Conservation (phyloP, 164 flowering plant species). For the Saururus chinensis region DNA sequence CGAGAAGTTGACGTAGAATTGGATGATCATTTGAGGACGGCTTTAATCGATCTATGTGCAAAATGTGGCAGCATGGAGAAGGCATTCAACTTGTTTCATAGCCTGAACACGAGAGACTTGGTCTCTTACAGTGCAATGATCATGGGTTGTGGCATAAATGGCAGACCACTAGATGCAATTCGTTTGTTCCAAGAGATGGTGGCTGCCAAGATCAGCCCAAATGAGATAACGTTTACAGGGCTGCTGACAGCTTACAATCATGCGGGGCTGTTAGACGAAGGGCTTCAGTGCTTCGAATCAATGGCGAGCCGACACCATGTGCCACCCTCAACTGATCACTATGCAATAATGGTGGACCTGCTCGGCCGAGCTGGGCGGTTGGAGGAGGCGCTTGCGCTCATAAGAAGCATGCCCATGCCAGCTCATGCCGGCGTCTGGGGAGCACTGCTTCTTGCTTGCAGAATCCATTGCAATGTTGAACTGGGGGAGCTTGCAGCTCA, state of each 20-base stretch:
- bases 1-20: constrained; percentile 20
- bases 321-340: constrained; percentile 30
- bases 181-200: constrained; percentile 33
- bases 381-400: constrained; percentile 25
- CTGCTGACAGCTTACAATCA: constrained; percentile 36
- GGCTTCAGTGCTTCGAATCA: constrained; percentile 22
- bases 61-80: constrained; percentile 38
- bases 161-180: constrained; percentile 25
- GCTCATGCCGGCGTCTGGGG: constrained; percentile 47
- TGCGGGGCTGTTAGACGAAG: constrained; percentile 42
- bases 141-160: constrained; percentile 40
- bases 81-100: constrained; percentile 24
- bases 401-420: constrained; percentile 33
- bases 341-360: constrained; percentile 41
- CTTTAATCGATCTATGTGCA: constrained; percentile 32
- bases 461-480: constrained; percentile 29
- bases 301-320: constrained; percentile 23
- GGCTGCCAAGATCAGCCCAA: constrained; percentile 21
- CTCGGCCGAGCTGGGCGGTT: constrained; percentile 34
- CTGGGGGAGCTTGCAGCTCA: constrained; percentile 36
- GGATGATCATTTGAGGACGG: constrained; percentile 36
- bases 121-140: constrained; percentile 41
- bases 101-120: constrained; percentile 24
- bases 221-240: constrained; percentile 28
- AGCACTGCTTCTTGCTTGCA: constrained; percentile 40